These are phyloP conservation scores for Stylosanthes scabra DNA, from an alignment of 331 rosid genomes.

Conservation along the genomic window DNA sequence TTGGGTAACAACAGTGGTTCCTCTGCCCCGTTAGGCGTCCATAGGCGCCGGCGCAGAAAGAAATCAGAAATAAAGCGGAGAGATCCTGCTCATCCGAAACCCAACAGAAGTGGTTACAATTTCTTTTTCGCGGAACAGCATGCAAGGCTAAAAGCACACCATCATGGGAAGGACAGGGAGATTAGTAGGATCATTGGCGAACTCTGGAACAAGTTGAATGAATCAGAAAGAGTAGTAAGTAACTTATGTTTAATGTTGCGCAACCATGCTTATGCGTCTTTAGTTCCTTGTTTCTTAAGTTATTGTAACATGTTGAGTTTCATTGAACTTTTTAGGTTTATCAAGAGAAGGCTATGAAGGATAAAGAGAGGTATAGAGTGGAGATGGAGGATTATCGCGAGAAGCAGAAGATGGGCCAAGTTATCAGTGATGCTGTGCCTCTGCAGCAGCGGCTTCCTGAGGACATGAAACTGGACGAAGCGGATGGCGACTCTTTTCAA, in stretches of 20 bases:
- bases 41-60: slow-evolving; percentile 81
- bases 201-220: slow-evolving; percentile 81
- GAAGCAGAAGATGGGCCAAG: slow-evolving; percentile 59
- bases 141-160: slow-evolving; percentile 78
- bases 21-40: slow-evolving; percentile 50
- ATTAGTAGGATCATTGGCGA: slow-evolving; percentile 92
- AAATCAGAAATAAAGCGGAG: slow-evolving; percentile 81
- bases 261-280: background rate
- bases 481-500: slow-evolving; percentile 48
- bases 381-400: slow-evolving; percentile 90
- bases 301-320: slow-evolving; percentile 18
- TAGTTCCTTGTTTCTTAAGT: background rate
- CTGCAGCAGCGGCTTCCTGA: slow-evolving; percentile 73
- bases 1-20: slow-evolving; percentile 38
- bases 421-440: slow-evolving; percentile 76
- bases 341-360: slow-evolving; percentile 87
- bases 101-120: slow-evolving; percentile 93
- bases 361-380: slow-evolving; percentile 76
- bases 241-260: background rate
- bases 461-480: slow-evolving; percentile 51
- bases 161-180: slow-evolving; percentile 89
- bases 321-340: slow-evolving; percentile 60
- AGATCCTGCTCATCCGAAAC: slow-evolving; percentile 94
- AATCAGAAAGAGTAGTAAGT: slow-evolving; percentile 70
- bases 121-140: slow-evolving; percentile 96